Evolutionary conservation across 257 asterid genomes (phyloP).

Genomic region (Solanum acaule): DNA sequence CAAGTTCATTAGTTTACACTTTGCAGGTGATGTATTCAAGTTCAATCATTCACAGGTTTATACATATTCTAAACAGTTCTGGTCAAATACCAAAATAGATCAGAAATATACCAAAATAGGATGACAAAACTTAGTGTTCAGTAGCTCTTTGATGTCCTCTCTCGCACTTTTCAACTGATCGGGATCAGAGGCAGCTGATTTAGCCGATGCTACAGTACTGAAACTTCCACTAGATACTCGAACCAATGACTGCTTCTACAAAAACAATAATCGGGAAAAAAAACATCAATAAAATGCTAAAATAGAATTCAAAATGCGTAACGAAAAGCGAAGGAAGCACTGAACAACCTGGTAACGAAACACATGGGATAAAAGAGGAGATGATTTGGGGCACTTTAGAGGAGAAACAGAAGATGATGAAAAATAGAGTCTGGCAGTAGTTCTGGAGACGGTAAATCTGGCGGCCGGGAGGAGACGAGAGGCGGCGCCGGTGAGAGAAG

Average conservation of each 20-base stretch:
- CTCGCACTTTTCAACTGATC: conserved; percentile 89
- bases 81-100: background rate
- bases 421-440: background rate
- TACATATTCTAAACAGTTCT: background rate
- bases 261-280: background rate
- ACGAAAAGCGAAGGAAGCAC: background rate
- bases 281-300: background rate
- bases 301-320: background rate
- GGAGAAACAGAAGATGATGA: conserved; percentile 9
- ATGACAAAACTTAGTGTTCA: conserved; percentile 57
- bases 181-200: conserved; percentile 61
- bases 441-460: conserved; percentile 15
- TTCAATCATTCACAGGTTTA: background rate
- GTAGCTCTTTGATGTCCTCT: conserved; percentile 77
- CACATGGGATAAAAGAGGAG: conserved; percentile 36
- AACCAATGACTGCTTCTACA: conserved; percentile 31
- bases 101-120: conserved; percentile 59
- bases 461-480: conserved; percentile 34
- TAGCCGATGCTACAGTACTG: conserved; percentile 52
- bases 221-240: conserved; percentile 36
- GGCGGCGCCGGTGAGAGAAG: conserved; percentile 48
- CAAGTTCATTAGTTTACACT: background rate
- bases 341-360: conserved; percentile 43
- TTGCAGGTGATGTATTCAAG: background rate
- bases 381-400: conserved; percentile 44